Conservation (phyloP, 306 rosid species). For the Dalbergia cochinchinensis region DNA sequence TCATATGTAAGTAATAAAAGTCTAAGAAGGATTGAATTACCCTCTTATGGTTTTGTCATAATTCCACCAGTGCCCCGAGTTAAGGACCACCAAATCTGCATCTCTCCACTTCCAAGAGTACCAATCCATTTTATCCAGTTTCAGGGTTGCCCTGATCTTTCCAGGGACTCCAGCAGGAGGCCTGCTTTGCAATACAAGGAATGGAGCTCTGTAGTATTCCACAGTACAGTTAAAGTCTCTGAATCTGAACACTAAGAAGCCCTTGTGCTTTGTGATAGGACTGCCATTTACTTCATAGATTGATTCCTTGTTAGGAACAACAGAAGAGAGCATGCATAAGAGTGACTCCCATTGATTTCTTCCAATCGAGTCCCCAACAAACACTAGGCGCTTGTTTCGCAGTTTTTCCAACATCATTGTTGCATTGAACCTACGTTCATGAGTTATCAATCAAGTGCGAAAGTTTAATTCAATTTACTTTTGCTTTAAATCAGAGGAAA, state of each 20-base stretch:
- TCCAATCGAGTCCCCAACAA: constrained; percentile 93
- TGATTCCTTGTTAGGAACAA: constrained; percentile 66
- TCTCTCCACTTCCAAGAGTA: constrained; percentile 72
- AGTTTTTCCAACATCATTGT: constrained; percentile 76
- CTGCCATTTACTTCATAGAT: constrained; percentile 90
- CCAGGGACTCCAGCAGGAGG: constrained; percentile 59
- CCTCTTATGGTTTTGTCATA: constrained; percentile 80
- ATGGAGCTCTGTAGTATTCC: constrained; percentile 90
- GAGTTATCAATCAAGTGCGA: neutral
- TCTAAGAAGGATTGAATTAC: constrained; percentile 52
- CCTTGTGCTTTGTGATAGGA: constrained; percentile 96
- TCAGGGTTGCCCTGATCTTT: constrained; percentile 66
- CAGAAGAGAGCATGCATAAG: constrained; percentile 91
- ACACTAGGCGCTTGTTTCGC: constrained; percentile 73
- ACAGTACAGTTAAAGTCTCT: constrained; percentile 78
- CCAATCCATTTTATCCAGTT: constrained; percentile 93
- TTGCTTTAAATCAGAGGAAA: constrained; percentile 46
- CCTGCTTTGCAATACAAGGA: constrained; percentile 79
- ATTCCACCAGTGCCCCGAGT: constrained; percentile 97
- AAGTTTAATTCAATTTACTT: neutral
- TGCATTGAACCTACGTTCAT: constrained; percentile 75
- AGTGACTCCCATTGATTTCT: constrained; percentile 98
- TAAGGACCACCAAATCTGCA: constrained; percentile 79
- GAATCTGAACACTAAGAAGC: constrained; percentile 81
- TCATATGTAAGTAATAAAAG: neutral